Evolutionary conservation across 768 basidiomycete genomes (phyloP).

Genomic region (Pleurotus tuber-regium): DNA sequence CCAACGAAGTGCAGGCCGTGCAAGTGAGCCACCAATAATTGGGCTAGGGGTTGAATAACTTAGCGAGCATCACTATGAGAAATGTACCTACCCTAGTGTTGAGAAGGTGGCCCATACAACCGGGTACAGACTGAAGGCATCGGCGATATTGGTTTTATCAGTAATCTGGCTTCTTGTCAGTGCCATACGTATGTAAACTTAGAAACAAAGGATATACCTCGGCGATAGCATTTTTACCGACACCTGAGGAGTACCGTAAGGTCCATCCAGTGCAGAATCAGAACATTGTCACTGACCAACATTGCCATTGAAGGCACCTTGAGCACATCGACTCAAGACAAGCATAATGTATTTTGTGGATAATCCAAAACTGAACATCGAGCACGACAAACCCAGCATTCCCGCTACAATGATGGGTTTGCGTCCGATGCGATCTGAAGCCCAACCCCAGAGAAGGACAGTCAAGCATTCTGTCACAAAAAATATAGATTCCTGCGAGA

Average conservation of each 20-base stretch:
- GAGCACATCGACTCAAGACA: background rate
- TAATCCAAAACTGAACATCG: constrained; percentile 33
- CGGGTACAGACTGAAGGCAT: constrained; percentile 6
- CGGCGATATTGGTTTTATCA: constrained; percentile 44
- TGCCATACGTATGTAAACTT: constrained; percentile 14
- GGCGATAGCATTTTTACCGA: constrained; percentile 3
- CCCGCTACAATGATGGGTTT: constrained; percentile 32
- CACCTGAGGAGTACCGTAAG: background rate
- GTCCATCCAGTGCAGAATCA: background rate
- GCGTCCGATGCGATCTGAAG: constrained; percentile 34
- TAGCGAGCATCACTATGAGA: background rate
- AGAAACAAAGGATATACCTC: background rate
- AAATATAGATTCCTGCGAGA: constrained; percentile 32
- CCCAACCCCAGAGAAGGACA: constrained; percentile 30
- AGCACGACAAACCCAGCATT: constrained; percentile 27
- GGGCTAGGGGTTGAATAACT: constrained; percentile 28
- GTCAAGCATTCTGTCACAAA: constrained; percentile 31
- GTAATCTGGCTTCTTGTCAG: constrained; percentile 39
- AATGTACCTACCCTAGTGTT: constrained; percentile 1
- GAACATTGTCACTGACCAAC: constrained; percentile 47
- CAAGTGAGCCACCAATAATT: constrained; percentile 45
- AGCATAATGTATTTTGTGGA: constrained; percentile 23
- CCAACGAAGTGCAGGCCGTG: constrained; percentile 47
- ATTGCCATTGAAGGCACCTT: constrained; percentile 22
- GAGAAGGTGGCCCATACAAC: constrained; percentile 8